phyloP scores from a whole-genome alignment of 345 rosid species.

The Litchi chinensis region DNA sequence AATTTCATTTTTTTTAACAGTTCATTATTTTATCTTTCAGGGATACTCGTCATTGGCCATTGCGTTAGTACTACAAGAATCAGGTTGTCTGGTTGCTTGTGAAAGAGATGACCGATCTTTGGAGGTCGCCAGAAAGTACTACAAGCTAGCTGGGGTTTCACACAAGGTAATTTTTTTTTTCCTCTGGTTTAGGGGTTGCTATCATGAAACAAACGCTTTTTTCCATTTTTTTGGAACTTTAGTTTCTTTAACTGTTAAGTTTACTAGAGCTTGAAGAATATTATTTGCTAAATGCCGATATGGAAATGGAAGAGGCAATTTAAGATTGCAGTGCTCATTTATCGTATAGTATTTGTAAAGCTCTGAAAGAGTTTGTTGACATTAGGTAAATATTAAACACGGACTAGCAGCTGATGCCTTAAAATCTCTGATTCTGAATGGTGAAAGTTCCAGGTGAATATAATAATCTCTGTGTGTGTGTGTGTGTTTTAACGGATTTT shows the following conservation, averaged over 20 bases:
- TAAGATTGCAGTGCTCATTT: background rate
- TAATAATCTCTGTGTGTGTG: conserved; percentile 1
- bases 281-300: background rate
- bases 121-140: conserved; percentile 75
- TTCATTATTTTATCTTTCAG: conserved; percentile 32
- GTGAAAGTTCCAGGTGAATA: conserved; percentile 74
- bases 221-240: background rate
- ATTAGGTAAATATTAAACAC: conserved; percentile 68
- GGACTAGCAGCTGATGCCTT: conserved; percentile 74
- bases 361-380: conserved; percentile 22
- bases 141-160: conserved; percentile 73
- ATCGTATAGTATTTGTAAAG: conserved; percentile 12
- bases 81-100: conserved; percentile 84
- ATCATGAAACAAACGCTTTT: background rate
- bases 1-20: background rate
- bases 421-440: conserved; percentile 63
- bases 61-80: conserved; percentile 78
- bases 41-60: conserved; percentile 94
- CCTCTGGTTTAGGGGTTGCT: background rate
- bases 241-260: background rate
- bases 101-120: conserved; percentile 79
- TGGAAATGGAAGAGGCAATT: background rate
- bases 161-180: conserved; percentile 59
- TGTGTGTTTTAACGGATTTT: background rate
- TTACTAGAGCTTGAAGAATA: background rate